These are phyloP conservation scores for Penicillium chermesinum DNA, from an alignment of 495 filamentous ascomycete genomes.

Conservation along the genomic window DNA sequence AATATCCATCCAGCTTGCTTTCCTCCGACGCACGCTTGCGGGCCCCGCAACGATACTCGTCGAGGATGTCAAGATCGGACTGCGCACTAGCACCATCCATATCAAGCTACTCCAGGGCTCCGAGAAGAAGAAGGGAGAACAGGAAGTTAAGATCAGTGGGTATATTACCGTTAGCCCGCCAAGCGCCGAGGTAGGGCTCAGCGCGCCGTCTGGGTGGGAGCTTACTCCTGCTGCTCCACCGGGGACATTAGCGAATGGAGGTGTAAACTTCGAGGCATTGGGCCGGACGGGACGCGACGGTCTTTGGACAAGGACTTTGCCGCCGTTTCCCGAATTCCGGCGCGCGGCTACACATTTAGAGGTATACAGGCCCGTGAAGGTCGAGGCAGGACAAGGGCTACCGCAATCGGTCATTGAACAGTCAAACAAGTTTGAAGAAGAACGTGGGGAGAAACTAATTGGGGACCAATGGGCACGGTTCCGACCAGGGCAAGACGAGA, in stretches of 20 bases:
- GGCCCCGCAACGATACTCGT: conserved; percentile 62
- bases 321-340: conserved; percentile 44
- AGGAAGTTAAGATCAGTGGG: conserved; percentile 57
- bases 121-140: conserved; percentile 16
- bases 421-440: conserved; percentile 17
- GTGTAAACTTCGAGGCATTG: conserved; percentile 24
- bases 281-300: conserved; percentile 35
- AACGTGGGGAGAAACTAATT: conserved; percentile 29
- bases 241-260: conserved; percentile 18
- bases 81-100: conserved; percentile 64
- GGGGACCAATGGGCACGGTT: conserved; percentile 67
- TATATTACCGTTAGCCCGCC: conserved; percentile 67
- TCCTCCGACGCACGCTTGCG: conserved; percentile 60
- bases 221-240: conserved; percentile 44
- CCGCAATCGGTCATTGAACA: neutral
- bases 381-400: neutral
- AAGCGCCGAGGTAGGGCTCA: conserved; percentile 51
- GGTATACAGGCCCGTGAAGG: conserved; percentile 49
- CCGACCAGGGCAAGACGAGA: conserved; percentile 26
- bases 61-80: conserved; percentile 67
- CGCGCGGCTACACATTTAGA: conserved; percentile 51
- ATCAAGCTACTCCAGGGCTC: conserved; percentile 53
- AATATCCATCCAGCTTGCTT: conserved; percentile 62
- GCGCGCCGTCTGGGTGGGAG: conserved; percentile 47
- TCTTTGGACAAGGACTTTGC: conserved; percentile 25